phyloP scores from a whole-genome alignment of 169 alveolate species.

The Cryptosporidium ryanae region DNA sequence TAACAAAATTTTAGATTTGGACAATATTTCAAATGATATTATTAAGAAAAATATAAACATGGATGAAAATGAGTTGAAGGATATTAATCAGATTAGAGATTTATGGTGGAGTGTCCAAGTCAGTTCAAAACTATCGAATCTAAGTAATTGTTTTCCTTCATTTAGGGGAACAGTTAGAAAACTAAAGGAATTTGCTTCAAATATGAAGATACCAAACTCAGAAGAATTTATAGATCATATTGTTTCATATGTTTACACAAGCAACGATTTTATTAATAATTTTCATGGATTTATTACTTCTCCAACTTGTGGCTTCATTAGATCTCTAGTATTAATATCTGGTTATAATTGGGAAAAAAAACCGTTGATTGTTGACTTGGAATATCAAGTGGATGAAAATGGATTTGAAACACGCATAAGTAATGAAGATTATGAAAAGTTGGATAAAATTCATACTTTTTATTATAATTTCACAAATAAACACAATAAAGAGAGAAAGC shows the following conservation, averaged over 20 bases:
- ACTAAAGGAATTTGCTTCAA: slow-evolving; percentile 47
- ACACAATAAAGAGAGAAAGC: slow-evolving; percentile 1
- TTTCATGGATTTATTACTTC: slow-evolving; percentile 7
- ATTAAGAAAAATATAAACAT: slow-evolving; percentile 16
- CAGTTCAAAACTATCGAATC: slow-evolving; percentile 14
- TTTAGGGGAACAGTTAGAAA: slow-evolving; percentile 42
- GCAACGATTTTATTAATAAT: slow-evolving; percentile 5
- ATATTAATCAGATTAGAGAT: slow-evolving; percentile 12
- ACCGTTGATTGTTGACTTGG: slow-evolving; percentile 47
- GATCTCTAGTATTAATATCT: slow-evolving; percentile 41
- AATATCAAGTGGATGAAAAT: slow-evolving; percentile 34
- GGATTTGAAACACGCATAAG: not conserved
- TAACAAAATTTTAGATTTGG: slow-evolving; percentile 8
- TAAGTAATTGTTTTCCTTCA: slow-evolving; percentile 51
- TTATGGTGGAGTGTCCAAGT: slow-evolving; percentile 56
- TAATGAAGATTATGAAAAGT: slow-evolving; percentile 1
- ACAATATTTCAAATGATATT: slow-evolving; percentile 13
- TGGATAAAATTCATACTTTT: slow-evolving; percentile 37
- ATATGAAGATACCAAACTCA: slow-evolving; percentile 22
- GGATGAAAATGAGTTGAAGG: not conserved
- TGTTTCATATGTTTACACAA: slow-evolving; percentile 50
- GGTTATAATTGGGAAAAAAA: slow-evolving; percentile 48
- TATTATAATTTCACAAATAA: slow-evolving; percentile 10
- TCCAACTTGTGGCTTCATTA: slow-evolving; percentile 56
- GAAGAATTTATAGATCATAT: slow-evolving; percentile 62